phyloP scores from a whole-genome alignment of 371 early-diverging fungal species.

The Lichtheimia hyalospora region DNA sequence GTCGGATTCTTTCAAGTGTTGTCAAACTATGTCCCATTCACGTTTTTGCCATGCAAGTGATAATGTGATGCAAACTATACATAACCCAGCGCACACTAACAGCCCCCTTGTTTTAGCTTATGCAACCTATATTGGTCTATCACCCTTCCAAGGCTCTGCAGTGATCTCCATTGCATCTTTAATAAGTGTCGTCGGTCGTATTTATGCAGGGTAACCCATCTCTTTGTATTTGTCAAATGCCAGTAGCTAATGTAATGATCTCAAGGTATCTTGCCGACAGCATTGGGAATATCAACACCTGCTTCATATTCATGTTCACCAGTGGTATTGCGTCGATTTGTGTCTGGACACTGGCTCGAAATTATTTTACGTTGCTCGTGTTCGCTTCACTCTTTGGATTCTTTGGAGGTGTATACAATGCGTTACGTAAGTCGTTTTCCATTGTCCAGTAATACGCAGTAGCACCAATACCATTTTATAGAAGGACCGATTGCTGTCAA shows the following conservation, averaged over 20 bases:
- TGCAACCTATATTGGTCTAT: conserved; percentile 11
- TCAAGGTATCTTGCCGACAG: conserved; percentile 1
- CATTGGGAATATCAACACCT: conserved; percentile 7
- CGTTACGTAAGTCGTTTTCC: conserved; percentile 6
- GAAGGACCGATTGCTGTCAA: conserved; percentile 10
- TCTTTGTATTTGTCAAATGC: not conserved
- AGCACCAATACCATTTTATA: not conserved
- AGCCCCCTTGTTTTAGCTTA: not conserved
- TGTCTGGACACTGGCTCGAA: conserved; percentile 30
- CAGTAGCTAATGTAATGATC: not conserved
- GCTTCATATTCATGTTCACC: not conserved
- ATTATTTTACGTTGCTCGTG: conserved; percentile 15
- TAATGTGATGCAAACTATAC: not conserved
- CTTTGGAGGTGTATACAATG: conserved; percentile 18
- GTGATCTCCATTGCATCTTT: conserved; percentile 9
- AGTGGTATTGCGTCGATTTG: not conserved
- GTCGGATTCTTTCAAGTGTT: conserved; percentile 2
- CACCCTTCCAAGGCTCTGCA: conserved; percentile 8
- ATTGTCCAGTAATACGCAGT: not conserved
- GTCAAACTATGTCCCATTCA: conserved; percentile 2
- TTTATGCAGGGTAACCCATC: not conserved
- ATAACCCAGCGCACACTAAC: too few relatives aligned
- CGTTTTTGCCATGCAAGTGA: conserved; percentile 9
- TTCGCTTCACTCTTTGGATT: conserved; percentile 21
- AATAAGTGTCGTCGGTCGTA: conserved; percentile 4